Base-by-base conservation (phyloP, 768 basidiomycete species). In the Lactarius sanguifluus region DNA sequence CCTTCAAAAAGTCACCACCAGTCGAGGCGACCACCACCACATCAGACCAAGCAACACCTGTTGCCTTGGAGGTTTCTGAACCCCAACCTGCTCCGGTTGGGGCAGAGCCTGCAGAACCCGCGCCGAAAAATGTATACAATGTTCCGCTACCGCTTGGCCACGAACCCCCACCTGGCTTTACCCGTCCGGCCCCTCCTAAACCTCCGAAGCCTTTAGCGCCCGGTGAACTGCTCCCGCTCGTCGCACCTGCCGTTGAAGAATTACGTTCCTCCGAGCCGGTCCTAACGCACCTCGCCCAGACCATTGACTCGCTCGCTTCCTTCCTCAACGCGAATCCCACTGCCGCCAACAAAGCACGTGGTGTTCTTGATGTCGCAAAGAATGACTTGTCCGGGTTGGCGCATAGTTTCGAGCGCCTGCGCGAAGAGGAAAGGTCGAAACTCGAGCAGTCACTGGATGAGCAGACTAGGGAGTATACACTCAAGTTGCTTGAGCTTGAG, bases 131-230 rank as follows among this genome's bases (percentile, higher is more conserved):
- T 55, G 79, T 90, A 23, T 96, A 96, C 73, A 77, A 79, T 55
- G 83, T 78, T 20, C 88, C 89, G 7, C 81, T 98, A 28, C 97
- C 96, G n/a, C 77, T 99, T 59, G 96, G 95, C 15, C 93, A 92
- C 75, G 95, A 98, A 76, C 93, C 90, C 12, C 96, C 96, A 40
- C 93, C 93, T 28, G 96, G 96, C 23, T 98, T 86, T 76, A 80
- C 83, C 64, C 82, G 87, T 45, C 87, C 91, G 15, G 70, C 79
- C 25, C 81, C 86, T 23, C 77, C 83, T 36, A 85, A 86, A 73
- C 76, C 79, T 23, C 68, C 70, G 32, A 69, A 70, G 15, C 64
- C 73, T 7, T 72, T 78, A 65, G 73, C 73, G n/a, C 75, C 77
- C 0, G 67, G 63, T n/a, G 72, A 75, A 5, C 80, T 78, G 1